A percentile compares a stretch with the other conserved stretches of the same genome.
Evolutionary conservation across 2,329 filamentous ascomycete species (phyloP).

Genomic region (Colletotrichum truncatum): DNA sequence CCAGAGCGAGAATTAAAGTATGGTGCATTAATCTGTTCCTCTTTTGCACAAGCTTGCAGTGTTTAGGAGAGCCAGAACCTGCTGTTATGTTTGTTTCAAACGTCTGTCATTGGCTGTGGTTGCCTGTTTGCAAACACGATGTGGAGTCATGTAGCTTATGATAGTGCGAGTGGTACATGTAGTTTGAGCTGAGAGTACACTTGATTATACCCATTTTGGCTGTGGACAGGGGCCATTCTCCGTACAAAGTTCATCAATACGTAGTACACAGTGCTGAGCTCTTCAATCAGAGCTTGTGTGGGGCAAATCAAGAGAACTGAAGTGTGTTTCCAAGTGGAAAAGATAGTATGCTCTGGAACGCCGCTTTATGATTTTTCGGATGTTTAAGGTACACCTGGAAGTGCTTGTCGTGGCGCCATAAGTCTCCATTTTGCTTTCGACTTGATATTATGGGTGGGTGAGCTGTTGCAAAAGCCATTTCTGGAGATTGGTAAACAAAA

Average conservation of each 20-base stretch:
- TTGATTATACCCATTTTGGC: not conserved
- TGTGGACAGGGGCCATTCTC: not conserved
- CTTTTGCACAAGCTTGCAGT: not conserved
- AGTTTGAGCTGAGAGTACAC: not conserved
- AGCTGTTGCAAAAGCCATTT: too few species aligned
- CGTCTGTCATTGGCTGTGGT: not conserved
- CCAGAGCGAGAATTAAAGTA: too few species aligned
- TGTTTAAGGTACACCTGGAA: too few species aligned
- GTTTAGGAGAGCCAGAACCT: not conserved
- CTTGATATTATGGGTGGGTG: too few species aligned
- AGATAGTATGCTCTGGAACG: not conserved
- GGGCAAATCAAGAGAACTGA: not conserved
- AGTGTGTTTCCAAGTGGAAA: not conserved
- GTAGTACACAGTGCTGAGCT: not conserved
- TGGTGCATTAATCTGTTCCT: too few species aligned
- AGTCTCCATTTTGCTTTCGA: too few species aligned
- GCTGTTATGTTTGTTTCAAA: not conserved
- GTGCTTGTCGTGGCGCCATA: too few species aligned
- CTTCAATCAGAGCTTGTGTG: not conserved
- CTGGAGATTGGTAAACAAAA: too few species aligned
- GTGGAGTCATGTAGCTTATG: not conserved
- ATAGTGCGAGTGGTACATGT: not conserved
- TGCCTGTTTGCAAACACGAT: not conserved
- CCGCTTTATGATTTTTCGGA: too few species aligned
- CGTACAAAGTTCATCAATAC: not conserved